Conservation (phyloP, 495 filamentous ascomycete genomes). For the Annulohypoxylon bovei region DNA sequence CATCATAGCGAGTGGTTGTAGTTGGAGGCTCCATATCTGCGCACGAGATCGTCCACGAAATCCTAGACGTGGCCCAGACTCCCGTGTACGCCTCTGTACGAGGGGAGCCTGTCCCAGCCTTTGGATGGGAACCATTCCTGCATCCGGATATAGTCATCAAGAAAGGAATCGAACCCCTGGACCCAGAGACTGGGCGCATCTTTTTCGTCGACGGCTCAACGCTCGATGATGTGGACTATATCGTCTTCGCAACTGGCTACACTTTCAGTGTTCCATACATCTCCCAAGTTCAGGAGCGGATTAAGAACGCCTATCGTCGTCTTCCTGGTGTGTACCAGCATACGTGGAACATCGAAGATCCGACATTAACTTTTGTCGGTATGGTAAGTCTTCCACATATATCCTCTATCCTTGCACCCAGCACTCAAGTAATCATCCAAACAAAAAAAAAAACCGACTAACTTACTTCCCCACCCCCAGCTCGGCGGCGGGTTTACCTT, state of each 20-base stretch:
- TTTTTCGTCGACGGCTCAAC: slow-evolving; percentile 63
- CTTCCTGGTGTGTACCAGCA: slow-evolving; percentile 68
- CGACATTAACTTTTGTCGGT: slow-evolving; percentile 50
- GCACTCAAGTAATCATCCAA: neutral
- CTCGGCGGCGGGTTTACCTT: slow-evolving; percentile 67
- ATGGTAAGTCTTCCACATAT: slow-evolving; percentile 42
- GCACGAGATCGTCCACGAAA: slow-evolving; percentile 49
- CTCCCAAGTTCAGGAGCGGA: slow-evolving; percentile 59
- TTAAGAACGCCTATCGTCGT: slow-evolving; percentile 54
- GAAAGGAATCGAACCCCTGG: slow-evolving; percentile 52
- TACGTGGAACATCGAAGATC: slow-evolving; percentile 63
- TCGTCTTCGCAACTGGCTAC: slow-evolving; percentile 69
- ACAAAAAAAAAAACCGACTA: neutral
- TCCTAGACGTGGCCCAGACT: slow-evolving; percentile 42
- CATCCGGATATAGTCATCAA: slow-evolving; percentile 61
- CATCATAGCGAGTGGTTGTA: slow-evolving; percentile 44
- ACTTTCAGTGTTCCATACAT: slow-evolving; percentile 66
- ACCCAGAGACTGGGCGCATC: slow-evolving; percentile 50
- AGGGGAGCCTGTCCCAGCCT: slow-evolving; percentile 46
- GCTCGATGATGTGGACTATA: slow-evolving; percentile 61
- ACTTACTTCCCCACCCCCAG: slow-evolving; percentile 24
- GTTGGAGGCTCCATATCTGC: slow-evolving; percentile 49
- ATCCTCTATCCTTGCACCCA: neutral
- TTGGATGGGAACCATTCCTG: slow-evolving; percentile 57
- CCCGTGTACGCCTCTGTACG: slow-evolving; percentile 46